Evolutionary conservation across 1,139 yeast genomes (phyloP).

Genomic region (Lodderomyces oxycetoniae): DNA sequence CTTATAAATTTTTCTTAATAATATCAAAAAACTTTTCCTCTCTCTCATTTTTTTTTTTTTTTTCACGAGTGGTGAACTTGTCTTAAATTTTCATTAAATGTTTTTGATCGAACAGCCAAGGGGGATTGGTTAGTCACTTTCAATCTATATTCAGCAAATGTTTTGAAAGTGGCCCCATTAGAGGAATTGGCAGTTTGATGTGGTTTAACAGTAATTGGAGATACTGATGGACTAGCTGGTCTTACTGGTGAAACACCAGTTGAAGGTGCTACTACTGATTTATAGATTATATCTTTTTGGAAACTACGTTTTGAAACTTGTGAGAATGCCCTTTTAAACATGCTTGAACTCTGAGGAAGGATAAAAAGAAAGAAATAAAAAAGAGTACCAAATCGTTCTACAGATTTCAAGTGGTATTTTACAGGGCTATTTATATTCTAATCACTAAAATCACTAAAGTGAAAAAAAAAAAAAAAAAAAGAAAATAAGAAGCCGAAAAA

Average conservation of each 20-base stretch:
- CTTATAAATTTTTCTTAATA: too few relatives aligned
- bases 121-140: slow-evolving; percentile 50
- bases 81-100: slow-evolving; percentile 11
- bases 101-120: slow-evolving; percentile 19
- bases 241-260: slow-evolving; percentile 30
- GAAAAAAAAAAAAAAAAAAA: slow-evolving; percentile 2
- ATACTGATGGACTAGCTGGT: slow-evolving; percentile 5
- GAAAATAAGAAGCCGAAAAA: background rate
- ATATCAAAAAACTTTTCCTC: background rate
- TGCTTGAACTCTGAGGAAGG: background rate
- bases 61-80: slow-evolving; percentile 2
- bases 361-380: background rate
- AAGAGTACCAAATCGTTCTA: too few relatives aligned
- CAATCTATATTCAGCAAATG: slow-evolving; percentile 55
- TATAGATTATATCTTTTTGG: slow-evolving; percentile 8
- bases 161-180: slow-evolving; percentile 30
- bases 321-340: slow-evolving; percentile 12
- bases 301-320: slow-evolving; percentile 9
- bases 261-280: slow-evolving; percentile 15
- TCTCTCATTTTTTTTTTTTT: too few relatives aligned
- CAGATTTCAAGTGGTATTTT: background rate
- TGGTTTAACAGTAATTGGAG: slow-evolving; percentile 1
- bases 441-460: background rate
- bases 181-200: slow-evolving; percentile 40
- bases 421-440: slow-evolving; percentile 1